phyloP scores from a whole-genome alignment of 495 filamentous ascomycete genomes.

The Tuber borchii region DNA sequence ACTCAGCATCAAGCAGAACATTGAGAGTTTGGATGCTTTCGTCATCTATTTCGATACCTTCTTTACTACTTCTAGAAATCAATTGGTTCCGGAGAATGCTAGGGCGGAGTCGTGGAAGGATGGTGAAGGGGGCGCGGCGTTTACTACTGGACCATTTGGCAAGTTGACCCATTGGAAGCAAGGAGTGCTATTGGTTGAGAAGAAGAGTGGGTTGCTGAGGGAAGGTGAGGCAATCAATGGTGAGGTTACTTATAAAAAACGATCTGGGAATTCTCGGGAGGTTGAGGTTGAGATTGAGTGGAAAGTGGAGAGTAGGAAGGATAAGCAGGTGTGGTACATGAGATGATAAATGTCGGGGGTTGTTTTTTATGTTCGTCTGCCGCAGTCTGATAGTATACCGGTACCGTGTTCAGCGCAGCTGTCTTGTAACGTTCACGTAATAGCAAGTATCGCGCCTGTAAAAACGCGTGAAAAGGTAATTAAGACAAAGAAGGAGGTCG shows the following conservation, averaged over 20 bases:
- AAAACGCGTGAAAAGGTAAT: not conserved
- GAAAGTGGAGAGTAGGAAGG: slow-evolving; percentile 25
- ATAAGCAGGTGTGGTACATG: slow-evolving; percentile 41
- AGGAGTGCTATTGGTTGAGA: slow-evolving; percentile 43
- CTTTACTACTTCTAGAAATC: slow-evolving; percentile 89
- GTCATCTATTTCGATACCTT: slow-evolving; percentile 99
- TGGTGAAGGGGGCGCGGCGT: slow-evolving; percentile 42
- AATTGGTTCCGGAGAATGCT: slow-evolving; percentile 48
- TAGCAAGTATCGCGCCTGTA: not conserved
- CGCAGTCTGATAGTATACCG: not conserved
- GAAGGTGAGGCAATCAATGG: slow-evolving; percentile 38
- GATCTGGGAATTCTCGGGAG: slow-evolving; percentile 38
- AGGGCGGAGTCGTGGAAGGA: slow-evolving; percentile 43
- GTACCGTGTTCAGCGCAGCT: not conserved
- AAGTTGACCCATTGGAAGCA: slow-evolving; percentile 46
- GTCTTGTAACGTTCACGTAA: not conserved
- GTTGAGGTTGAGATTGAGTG: slow-evolving; percentile 42
- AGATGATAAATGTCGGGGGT: slow-evolving; percentile 20
- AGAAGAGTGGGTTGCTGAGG: slow-evolving; percentile 36
- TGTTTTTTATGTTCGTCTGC: slow-evolving; percentile 17
- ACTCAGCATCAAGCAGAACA: slow-evolving; percentile 50
- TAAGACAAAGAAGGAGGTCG: not conserved
- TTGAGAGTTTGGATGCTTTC: slow-evolving; percentile 86
- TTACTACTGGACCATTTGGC: slow-evolving; percentile 45
- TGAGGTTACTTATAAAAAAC: slow-evolving; percentile 42